Base-by-base conservation (phyloP, 495 filamentous ascomycete species). In the Penicillium herquei region DNA sequence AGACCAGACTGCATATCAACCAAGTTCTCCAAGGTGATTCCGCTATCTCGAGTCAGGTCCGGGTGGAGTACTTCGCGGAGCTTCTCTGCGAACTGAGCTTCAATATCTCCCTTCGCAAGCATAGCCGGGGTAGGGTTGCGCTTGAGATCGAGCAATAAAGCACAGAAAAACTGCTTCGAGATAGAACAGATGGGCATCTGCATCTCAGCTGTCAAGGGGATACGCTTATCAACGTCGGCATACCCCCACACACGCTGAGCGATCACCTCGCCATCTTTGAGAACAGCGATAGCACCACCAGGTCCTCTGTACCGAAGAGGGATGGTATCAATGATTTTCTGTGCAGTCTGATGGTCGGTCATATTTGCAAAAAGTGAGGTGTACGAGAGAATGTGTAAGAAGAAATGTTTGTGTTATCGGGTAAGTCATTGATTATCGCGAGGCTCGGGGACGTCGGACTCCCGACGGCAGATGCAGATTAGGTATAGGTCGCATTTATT, bases 131-230 rank as follows among this genome's bases (percentile, higher is more conserved):
- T 54, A 9, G 59, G 63, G 26, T 60, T 62, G 16, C 63, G 66
- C 16, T 71, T 37, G 5, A 73, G 51, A 37, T 73, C 70, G 2
- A 62, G 37, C 32, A 71, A 39, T 12, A 73, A 30, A 13, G 60
- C 63, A 41, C 68, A 71, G 1, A 73, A 42, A 16, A 71, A 67
- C 31, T 73, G 70, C 41, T 73, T 73, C 1, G 68, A 68, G 42
- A 71, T 73, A 7, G 70, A 73, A 40, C 70, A 73, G 26, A 73
- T 71, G 1, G 70, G 68, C 42, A 73, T 59, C 32, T 39, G 67
- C 0, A 54, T 67, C 6, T 61, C 30, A 6, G 64, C 40, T 0
- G 63, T 56, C 40, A 73, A 44, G 30, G 51, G 59, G 37, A 70
- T 58, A 2, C 61, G 65, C 7, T 60, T 35, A 31, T 68, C 54